phyloP scores from a whole-genome alignment of 202 grass and related monocot genomes.

The Panicum virgatum region DNA sequence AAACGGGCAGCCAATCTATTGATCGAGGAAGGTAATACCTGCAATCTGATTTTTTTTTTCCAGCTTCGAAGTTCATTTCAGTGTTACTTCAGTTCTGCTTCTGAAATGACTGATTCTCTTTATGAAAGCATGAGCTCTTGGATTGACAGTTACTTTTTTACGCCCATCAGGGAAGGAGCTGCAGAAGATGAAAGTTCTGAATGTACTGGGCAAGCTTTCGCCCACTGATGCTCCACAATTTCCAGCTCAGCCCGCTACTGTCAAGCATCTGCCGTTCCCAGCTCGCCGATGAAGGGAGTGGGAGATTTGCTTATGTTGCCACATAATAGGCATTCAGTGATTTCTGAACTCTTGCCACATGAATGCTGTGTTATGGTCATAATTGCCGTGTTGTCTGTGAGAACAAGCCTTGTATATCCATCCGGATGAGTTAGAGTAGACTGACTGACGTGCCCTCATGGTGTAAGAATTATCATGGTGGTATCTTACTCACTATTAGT shows the following conservation, averaged over 20 bases:
- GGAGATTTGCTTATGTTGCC: neutral
- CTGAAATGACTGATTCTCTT: slow-evolving; percentile 18
- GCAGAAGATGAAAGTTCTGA: slow-evolving; percentile 82
- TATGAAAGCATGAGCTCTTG: neutral
- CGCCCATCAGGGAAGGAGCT: slow-evolving; percentile 68
- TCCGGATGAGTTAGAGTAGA: slow-evolving; percentile 15
- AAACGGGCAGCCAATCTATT: slow-evolving; percentile 87
- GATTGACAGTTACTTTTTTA: slow-evolving; percentile 23
- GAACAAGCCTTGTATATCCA: slow-evolving; percentile 21
- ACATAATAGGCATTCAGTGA: slow-evolving; percentile 6
- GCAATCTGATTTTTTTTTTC: slow-evolving; percentile 2
- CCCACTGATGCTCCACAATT: slow-evolving; percentile 19
- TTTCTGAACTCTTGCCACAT: slow-evolving; percentile 7
- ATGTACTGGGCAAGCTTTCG: slow-evolving; percentile 64
- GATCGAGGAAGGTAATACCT: slow-evolving; percentile 81
- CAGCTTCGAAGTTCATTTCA: neutral
- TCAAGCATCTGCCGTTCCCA: slow-evolving; percentile 37
- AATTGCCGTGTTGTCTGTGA: slow-evolving; percentile 2
- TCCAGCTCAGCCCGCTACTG: slow-evolving; percentile 39
- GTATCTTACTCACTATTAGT: neutral
- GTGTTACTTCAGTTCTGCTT: neutral
- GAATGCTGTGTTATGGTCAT: slow-evolving; percentile 7
- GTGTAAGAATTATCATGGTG: slow-evolving; percentile 4
- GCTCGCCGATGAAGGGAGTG: slow-evolving; percentile 26
- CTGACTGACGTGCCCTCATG: neutral